Base-by-base conservation (phyloP, 2,329 filamentous ascomycete species). In the Colletotrichum sidae region DNA sequence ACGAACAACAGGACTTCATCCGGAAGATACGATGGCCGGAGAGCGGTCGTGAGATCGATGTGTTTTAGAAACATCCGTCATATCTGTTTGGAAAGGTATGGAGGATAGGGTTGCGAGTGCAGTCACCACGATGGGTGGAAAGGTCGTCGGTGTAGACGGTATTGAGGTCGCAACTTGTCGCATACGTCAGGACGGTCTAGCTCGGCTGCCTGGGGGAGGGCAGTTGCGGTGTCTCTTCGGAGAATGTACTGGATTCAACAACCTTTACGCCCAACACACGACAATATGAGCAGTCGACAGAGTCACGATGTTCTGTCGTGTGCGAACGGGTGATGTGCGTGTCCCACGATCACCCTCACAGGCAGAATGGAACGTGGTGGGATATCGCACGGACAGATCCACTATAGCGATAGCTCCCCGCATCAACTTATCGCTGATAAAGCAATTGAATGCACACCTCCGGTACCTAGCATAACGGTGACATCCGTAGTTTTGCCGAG, bases 1-100 rank as follows among this genome's bases (percentile, higher is more conserved):
- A 99, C 95, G 81, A 97, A 98, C 66, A 99, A 86, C 59, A 98
- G 85, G 71, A 93, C 92, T 86, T 99, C 96, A 84, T 97, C 96
- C 74, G 93, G 92, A 70, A 97, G 87, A 77, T 97, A 91, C 67
- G 91, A 92, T 73, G 96, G 96, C 84, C 96, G 92, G 76, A 97
- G 88, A 76, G 96, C 96, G 82, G 95, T 97, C 64, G 96, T 99
- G 74, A 99, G 88, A 81, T 99, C 95, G 78, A 98, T 87, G 73
- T 92, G 89, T 86, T 96, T 95, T 85, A 97, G 86, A 88, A 97
- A 97, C 95, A 98, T 98, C 85, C 92, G 93, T 91, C 83, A 87
- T 84, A 77, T 80, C 81, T 71, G 42, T 55, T 45, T 17, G 41
- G 37, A 35, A 52, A 45, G 11, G 37, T 63, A 49, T 38, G 41